Percentiles rank a stretch among this genome's conserved stretches.
These are phyloP conservation scores for Nemania sp. DNA, from an alignment of 2,329 filamentous ascomycete genomes.

Conservation along the genomic window DNA sequence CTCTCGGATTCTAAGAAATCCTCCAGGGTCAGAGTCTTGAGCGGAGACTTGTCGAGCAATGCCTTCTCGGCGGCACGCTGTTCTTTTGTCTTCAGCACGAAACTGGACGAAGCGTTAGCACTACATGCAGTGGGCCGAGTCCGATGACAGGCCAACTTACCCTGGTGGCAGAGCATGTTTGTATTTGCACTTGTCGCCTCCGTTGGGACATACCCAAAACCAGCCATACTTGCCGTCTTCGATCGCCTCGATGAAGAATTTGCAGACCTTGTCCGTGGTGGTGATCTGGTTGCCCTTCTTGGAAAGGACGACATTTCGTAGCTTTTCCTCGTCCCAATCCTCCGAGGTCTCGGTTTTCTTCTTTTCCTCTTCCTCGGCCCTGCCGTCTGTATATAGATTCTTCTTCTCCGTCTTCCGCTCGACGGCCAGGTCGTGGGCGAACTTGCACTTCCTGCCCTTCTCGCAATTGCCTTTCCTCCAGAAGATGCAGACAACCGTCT, in stretches of 20 bases:
- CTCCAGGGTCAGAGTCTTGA: conserved; percentile 93
- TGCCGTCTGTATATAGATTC: conserved; percentile 84
- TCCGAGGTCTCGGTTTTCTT: conserved; percentile 93
- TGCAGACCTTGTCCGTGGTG: conserved; percentile 98
- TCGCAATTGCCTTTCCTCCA: conserved; percentile 98
- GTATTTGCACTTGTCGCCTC: conserved; percentile 98
- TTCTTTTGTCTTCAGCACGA: conserved; percentile 96
- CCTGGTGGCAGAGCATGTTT: conserved; percentile 93
- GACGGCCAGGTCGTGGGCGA: conserved; percentile 86
- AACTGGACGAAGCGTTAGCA: conserved; percentile 58
- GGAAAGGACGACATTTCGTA: conserved; percentile 85
- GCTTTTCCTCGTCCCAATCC: conserved; percentile 97
- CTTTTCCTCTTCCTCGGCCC: conserved; percentile 72
- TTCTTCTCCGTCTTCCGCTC: conserved; percentile 93
- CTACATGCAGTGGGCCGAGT: not conserved
- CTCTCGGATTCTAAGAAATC: conserved; percentile 97
- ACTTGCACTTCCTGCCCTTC: conserved; percentile 98
- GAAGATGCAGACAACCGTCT: conserved; percentile 95
- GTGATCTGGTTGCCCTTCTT: conserved; percentile 98
- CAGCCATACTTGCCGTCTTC: conserved; percentile 99
- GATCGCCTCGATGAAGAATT: conserved; percentile 95
- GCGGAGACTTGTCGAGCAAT: conserved; percentile 89
- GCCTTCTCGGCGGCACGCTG: conserved; percentile 95
- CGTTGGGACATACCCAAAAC: conserved; percentile 99
- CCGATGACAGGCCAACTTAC: conserved; percentile 57